Evolutionary conservation across 1,284 basidiomycete species (phyloP).

Genomic region (Afroboletus lepidellus): DNA sequence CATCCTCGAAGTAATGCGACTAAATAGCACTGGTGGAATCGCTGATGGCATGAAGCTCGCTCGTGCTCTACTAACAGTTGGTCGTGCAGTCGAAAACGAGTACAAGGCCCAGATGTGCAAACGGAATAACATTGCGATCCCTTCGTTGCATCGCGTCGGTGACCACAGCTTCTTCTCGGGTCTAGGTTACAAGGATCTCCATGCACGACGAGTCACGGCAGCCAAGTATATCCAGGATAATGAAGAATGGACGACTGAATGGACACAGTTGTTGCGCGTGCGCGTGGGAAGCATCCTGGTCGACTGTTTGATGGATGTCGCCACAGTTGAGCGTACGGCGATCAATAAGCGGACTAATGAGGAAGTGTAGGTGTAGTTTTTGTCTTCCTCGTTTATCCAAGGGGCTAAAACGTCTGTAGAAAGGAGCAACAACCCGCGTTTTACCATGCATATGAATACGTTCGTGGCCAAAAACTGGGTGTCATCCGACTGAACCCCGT

Average conservation of each 20-base stretch:
- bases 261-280: slow-evolving; percentile 78
- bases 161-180: slow-evolving; percentile 54
- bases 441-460: slow-evolving; percentile 89
- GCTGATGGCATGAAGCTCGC: slow-evolving; percentile 90
- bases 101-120: slow-evolving; percentile 83
- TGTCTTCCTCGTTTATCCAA: slow-evolving; percentile 2
- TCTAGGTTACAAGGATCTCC: slow-evolving; percentile 55
- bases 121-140: slow-evolving; percentile 58
- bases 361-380: slow-evolving; percentile 46
- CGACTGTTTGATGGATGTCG: slow-evolving; percentile 81
- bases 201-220: slow-evolving; percentile 59
- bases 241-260: slow-evolving; percentile 74
- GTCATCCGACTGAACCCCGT: slow-evolving; percentile 87
- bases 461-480: slow-evolving; percentile 89
- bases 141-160: slow-evolving; percentile 36
- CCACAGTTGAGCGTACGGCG: slow-evolving; percentile 70
- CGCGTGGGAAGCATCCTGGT: slow-evolving; percentile 85
- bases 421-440: slow-evolving; percentile 89
- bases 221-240: slow-evolving; percentile 63
- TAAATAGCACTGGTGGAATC: slow-evolving; percentile 77
- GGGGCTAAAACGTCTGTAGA: slow-evolving; percentile 36
- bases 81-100: slow-evolving; percentile 85
- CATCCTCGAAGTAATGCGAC: slow-evolving; percentile 87
- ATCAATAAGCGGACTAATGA: slow-evolving; percentile 57
- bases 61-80: slow-evolving; percentile 79